Evolutionary conservation across 2,329 filamentous ascomycete genomes (phyloP).

Genomic region (Plectosphaerella cucumerina): DNA sequence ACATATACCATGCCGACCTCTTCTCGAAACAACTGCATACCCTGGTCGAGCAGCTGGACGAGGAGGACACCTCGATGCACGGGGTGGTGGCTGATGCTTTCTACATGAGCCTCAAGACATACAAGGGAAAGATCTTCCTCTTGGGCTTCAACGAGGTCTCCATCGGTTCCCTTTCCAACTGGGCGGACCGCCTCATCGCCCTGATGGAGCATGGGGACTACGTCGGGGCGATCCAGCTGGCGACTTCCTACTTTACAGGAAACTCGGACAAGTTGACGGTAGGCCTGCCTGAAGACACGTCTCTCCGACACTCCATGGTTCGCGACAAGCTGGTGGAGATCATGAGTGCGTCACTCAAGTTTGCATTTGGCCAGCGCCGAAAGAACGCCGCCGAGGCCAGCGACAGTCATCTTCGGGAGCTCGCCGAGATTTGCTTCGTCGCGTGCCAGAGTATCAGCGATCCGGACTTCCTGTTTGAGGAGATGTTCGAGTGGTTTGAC

Average conservation of each 20-base stretch:
- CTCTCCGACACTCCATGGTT: conserved; percentile 73
- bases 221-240: conserved; percentile 83
- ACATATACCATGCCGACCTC: conserved; percentile 86
- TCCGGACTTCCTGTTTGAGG: conserved; percentile 81
- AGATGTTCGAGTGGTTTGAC: conserved; percentile 87
- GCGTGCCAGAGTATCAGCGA: conserved; percentile 78
- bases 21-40: conserved; percentile 84
- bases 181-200: conserved; percentile 89
- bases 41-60: conserved; percentile 83
- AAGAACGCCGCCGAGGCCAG: conserved; percentile 40
- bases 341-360: conserved; percentile 85
- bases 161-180: conserved; percentile 90
- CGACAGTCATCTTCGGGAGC: conserved; percentile 63
- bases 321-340: conserved; percentile 88
- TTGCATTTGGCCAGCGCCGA: conserved; percentile 70
- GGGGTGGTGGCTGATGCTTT: conserved; percentile 96
- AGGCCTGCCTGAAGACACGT: conserved; percentile 81
- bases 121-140: conserved; percentile 89
- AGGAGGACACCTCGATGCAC: conserved; percentile 85
- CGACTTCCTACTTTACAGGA: conserved; percentile 87
- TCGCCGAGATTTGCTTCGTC: conserved; percentile 78
- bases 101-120: conserved; percentile 94
- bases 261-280: conserved; percentile 92
- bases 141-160: conserved; percentile 92
- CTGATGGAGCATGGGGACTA: conserved; percentile 98